phyloP scores from a whole-genome alignment of 768 basidiomycete genomes.

The Boletus vermiculosoides region DNA sequence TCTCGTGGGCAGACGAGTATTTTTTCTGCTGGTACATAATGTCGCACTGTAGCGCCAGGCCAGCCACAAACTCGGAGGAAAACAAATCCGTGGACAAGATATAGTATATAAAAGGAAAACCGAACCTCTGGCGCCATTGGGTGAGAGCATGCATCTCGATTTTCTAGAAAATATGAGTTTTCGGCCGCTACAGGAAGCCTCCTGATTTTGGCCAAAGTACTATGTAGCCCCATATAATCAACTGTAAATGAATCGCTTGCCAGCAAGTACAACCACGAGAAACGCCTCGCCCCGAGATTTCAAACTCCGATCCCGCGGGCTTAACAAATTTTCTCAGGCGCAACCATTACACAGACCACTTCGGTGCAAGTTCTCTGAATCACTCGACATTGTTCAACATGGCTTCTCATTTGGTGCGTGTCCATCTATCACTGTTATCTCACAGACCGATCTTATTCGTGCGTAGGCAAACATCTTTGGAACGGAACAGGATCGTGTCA shows the following conservation, averaged over 20 bases:
- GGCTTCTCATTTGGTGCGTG: conserved; percentile 75
- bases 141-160: no score
- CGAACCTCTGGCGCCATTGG: no score
- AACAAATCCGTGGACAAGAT: no score
- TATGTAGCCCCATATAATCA: background rate
- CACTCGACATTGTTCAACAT: conserved; percentile 25
- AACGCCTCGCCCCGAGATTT: background rate
- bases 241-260: background rate
- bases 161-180: no score
- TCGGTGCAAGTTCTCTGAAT: background rate
- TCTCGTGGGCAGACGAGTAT: no score
- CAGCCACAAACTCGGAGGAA: no score
- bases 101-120: no score
- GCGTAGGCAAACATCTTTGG: conserved; percentile 90
- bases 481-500: conserved; percentile 93
- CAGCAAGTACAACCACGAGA: no score
- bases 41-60: background rate
- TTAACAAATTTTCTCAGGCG: conserved; percentile 14
- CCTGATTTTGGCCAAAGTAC: background rate
- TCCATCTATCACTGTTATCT: background rate
- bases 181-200: background rate
- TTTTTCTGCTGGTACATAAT: no score
- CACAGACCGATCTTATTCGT: conserved; percentile 2
- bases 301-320: conserved; percentile 24
- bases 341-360: background rate